Evolutionary conservation across 768 basidiomycete genomes (phyloP), one percentile per base, ranked within the genome.

Genomic region (Astraeus odoratus): DNA sequence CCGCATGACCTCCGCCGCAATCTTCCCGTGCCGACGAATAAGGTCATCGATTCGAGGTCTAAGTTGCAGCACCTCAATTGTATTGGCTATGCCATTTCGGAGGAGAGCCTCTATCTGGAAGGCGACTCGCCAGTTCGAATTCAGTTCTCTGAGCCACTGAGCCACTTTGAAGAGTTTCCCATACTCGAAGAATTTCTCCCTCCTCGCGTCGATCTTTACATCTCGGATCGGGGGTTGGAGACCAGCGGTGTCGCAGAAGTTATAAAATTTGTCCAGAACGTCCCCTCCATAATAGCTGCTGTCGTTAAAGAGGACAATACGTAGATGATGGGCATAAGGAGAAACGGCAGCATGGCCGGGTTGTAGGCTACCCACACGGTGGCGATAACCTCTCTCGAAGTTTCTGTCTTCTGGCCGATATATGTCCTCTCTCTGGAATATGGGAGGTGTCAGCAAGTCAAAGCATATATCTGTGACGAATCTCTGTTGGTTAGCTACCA

Each of bases 71-170:
- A 91, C 35, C 26, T 87, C 83, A 7, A 63, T 62, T 0, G 85
- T 80, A 47, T 80, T 77, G 18, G 90, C 67, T 16, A 77, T 61
- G 0, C 76, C 75, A 48, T 83, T 85, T 19, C 69, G 77, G 5
- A 91, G 59, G 9, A 88, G 66, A 0, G 78, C 75, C 58, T 86
- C 86, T 23, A 89, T 65, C 60, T 92, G 89, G 57, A 89, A 92
- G 1, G 81, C 83, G 25, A 87, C 71, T 4, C 67, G 61, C 83
- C 84, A 90, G 19, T 56, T 51, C 5, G 50, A 44, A 25, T 42
- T 8, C 23, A 61, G 43, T 12, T 74, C 68, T 37, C 59, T 58
- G 34, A 84, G 51, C 63, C 70, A 70, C 13, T 54, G 57, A 13
- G 68, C 64, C 8, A 86, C 57, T 8, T 61, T 63, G 48, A 71